Evolutionary conservation across 176 grass and related monocot genomes (phyloP), one percentile per base, ranked within the genome.

Genomic region (Paspalum vaginatum): DNA sequence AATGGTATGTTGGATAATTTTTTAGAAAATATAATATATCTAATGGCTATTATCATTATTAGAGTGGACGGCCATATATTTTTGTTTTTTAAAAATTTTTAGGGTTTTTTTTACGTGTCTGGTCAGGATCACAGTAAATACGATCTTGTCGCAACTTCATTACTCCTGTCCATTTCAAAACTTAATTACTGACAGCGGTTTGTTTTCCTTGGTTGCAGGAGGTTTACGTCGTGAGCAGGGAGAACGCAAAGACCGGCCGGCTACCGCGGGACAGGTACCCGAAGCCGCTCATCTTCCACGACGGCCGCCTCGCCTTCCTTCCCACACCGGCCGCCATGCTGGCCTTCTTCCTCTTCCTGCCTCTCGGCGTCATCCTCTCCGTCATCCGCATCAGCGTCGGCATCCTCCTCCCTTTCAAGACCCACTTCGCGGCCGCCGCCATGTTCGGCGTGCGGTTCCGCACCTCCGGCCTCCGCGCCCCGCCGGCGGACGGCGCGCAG

Each of bases 221-320:
- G 76, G 75, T 86, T n/a, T 93, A 87, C 24, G 65, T 74, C 0
- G 86, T 95, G 45, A 91, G 52, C 77, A 80, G 81, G 49, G 79
- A 88, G 15, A 91, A 68, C 56, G 24, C 46, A 9, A 46, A 71
- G 40, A 90, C 56, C 25, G 62, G 82, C 54, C 62, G 40, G 50
- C 72, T 95, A 39, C 81, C 90, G 2, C 86, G 92, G 2, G 86
- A 67, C n/a, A 95, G 70, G 67, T 98, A 93, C 86, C 95, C 92
- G 20, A 98, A 91, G 85, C 95, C 88, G 27, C 70, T 98, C 57
- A 89, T 98, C 65, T 98, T 98, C 87, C 95, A 98, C 66, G 95
- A 98, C 81, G 92, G 95, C 12, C 89, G 92, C 16, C 86, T 98
- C 0, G 95, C 88, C 2, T 89, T 98, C 74, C 78, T 98, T 14